Evolutionary conservation across 179 eudicot genomes (phyloP), one percentile per base, ranked within the genome.

Genomic region (Actinidia arguta): DNA sequence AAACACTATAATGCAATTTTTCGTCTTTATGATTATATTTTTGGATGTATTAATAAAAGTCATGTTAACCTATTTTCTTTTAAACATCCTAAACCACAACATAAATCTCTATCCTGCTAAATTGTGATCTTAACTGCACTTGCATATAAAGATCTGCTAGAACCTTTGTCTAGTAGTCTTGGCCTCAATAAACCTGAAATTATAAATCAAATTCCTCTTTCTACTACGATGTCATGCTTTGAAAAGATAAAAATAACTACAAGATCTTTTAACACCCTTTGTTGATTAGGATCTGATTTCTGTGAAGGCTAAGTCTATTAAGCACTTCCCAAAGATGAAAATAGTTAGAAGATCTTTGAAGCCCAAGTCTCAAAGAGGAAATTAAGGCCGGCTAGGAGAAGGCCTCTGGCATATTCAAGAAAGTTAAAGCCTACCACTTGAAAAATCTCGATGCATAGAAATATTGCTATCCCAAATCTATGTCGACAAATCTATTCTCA

Each of bases 331-430:
- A 87, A 78, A 36, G 82, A 47, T n/a, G n/a, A n/a, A n/a, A n/a
- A n/a, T n/a, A n/a, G n/a, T n/a, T n/a, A n/a, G n/a, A n/a, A n/a
- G n/a, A n/a, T n/a, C n/a, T n/a, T n/a, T 42, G 83, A 58, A 1
- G 79, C 20, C 67, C 59, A 39, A 51, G 0, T 82, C n/a, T 10
- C 55, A 14, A 86, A 50, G 85, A 80, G 78, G 52, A 80, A 24
- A 50, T 85, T 24, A 85, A 85, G 78, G 72, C n/a, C 1, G 85
- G 70, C 50, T 82, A 78, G 22, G 85, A 78, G 13, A 72, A 74
- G 47, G 73, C 82, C 11, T n/a, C 25, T 8, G 81, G 39, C 44
- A 51, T 80, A 48, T 83, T 24, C 86, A 86, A 86, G 69, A 79
- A 52, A 54, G 42, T 78, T 20, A 86, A 83, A 39, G 83, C 62